Conservation (phyloP, 345 rosid species). For the Arabidopsis arenosa region DNA sequence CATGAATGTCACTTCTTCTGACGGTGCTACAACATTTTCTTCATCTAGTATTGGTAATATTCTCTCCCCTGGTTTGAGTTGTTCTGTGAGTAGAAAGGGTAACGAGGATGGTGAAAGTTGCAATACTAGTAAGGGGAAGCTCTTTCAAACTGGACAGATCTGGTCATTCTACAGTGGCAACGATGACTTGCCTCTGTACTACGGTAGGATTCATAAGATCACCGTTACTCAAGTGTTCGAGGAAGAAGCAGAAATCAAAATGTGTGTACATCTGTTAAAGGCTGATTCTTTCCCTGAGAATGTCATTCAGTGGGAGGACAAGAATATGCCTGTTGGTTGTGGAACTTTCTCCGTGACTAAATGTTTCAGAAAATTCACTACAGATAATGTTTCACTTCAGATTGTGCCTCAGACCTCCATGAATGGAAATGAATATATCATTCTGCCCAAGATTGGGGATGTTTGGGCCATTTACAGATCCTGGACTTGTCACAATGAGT, state of each 20-base stretch:
- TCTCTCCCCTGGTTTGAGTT: too few relatives aligned
- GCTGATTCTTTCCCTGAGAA: conserved; percentile 52
- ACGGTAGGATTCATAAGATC: conserved; percentile 58
- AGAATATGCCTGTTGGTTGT: conserved; percentile 61
- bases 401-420: conserved; percentile 48
- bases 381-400: conserved; percentile 57
- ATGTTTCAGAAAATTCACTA: conserved; percentile 36
- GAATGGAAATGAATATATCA: conserved; percentile 43
- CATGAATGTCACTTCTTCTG: not conserved
- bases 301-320: conserved; percentile 52
- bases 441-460: conserved; percentile 70
- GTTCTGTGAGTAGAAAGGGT: too few relatives aligned
- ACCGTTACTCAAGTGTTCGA: not conserved
- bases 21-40: too few relatives aligned
- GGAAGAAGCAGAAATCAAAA: conserved; percentile 50
- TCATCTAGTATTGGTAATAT: not conserved
- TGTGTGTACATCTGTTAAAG: conserved; percentile 64
- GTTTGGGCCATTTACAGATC: conserved; percentile 76
- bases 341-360: conserved; percentile 63
- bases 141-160: conserved; percentile 55
- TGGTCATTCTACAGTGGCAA: conserved; percentile 63
- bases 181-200: conserved; percentile 70
- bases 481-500: conserved; percentile 52
- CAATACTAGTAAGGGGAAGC: conserved; percentile 33
- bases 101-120: too few relatives aligned